phyloP scores from a whole-genome alignment of 495 filamentous ascomycete species.

The Penicillium tannophilum region DNA sequence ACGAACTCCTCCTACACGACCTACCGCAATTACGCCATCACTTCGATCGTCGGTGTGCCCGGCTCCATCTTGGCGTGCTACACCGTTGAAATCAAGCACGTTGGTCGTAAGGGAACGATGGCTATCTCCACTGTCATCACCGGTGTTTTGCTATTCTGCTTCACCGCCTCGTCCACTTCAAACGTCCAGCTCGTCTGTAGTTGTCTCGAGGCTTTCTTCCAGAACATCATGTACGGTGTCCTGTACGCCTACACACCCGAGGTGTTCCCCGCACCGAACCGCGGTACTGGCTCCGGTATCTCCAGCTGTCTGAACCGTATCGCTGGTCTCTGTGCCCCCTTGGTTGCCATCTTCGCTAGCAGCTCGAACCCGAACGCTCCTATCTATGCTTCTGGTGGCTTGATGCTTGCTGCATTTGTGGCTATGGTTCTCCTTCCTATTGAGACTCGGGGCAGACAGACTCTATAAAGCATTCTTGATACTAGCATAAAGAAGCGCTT shows the following conservation, averaged over 20 bases:
- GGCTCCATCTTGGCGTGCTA: conserved; percentile 57
- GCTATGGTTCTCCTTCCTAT: conserved; percentile 56
- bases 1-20: conserved; percentile 46
- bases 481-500: background rate
- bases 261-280: conserved; percentile 60
- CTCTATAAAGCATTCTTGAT: conserved; percentile 30
- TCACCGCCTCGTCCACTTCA: conserved; percentile 53
- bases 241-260: conserved; percentile 64
- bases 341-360: conserved; percentile 56
- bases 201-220: conserved; percentile 60
- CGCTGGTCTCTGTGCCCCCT: conserved; percentile 58
- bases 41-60: conserved; percentile 58
- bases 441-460: conserved; percentile 55
- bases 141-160: conserved; percentile 60
- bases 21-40: conserved; percentile 65
- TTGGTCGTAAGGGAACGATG: conserved; percentile 64
- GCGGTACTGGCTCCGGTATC: conserved; percentile 61
- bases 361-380: conserved; percentile 46
- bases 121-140: conserved; percentile 55
- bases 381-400: conserved; percentile 53
- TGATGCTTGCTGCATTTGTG: conserved; percentile 54
- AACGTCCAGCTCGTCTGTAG: conserved; percentile 54
- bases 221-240: conserved; percentile 67
- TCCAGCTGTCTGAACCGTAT: conserved; percentile 59
- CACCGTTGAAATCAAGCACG: conserved; percentile 58